Base-by-base conservation (phyloP, 371 early-diverging fungal genomes). In the Mucor ambiguus region DNA sequence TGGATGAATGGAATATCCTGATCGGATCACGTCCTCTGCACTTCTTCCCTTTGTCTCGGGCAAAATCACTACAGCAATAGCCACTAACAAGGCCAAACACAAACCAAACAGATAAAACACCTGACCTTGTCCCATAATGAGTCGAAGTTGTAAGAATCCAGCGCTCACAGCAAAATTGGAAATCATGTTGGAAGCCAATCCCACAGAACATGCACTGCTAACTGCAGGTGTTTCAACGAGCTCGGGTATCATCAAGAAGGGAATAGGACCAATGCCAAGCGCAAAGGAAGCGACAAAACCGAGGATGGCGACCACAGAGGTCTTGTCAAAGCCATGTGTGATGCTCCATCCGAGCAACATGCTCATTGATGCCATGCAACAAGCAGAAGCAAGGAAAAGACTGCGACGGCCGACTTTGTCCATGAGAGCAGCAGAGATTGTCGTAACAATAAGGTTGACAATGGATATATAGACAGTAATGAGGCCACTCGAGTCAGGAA, bases 261-360 rank as follows among this genome's bases (percentile, higher is more conserved):
- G 95, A 64, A 96, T 90, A 1, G 93, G 90, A 0, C 96, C 95
- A 4, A 96, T 75, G 10, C 97, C 99, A 30, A 96, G 78, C 14
- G 95, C 94, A 85, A 93, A 99, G 3, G 92, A 79, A 0, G 91
- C 92, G 2, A 95, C 92, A 71, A 93, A 93, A 4, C 87, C 81
- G 66, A 93, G 83, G 52, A 95, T 83, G 22, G 91, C 83, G 16
- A 88, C 64, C 0, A 89, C 91, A 0, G 93, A 87, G 6, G 90
- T 74, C 6, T 76, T 61, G 5, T 87, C 76, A 24, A 77, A 69
- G n/a, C 77, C 72, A 32, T 80, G 66, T 1, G 81, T 81, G 38
- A 92, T 85, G 29, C 87, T 79, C 58, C 87, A 74, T 0, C 90
- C 91, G 20, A 95, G 74, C 28, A 91, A 38, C 20, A 81, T 43